Conservation (phyloP, 495 filamentous ascomycete species). For the Aspergillus carlsbadensis region DNA sequence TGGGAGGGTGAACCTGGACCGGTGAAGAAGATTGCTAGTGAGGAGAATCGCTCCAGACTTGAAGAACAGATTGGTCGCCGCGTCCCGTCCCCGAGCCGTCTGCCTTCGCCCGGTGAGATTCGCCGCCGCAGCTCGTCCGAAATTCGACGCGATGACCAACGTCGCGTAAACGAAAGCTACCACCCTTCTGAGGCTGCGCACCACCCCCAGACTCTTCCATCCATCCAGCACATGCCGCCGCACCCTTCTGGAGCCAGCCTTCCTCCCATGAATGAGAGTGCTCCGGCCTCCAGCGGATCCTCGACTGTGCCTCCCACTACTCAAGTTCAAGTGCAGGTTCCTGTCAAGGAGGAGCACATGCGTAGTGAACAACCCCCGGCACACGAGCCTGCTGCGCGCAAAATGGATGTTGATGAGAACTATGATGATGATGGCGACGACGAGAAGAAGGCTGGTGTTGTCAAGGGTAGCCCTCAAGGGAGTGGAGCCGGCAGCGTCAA, state of each 20-base stretch:
- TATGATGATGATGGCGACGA: slow-evolving; percentile 89
- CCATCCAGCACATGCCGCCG: slow-evolving; percentile 71
- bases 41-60: slow-evolving; percentile 81
- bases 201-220: slow-evolving; percentile 71
- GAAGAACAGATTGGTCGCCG: slow-evolving; percentile 81
- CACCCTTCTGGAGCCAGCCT: slow-evolving; percentile 48
- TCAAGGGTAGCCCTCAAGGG: slow-evolving; percentile 45
- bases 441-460: slow-evolving; percentile 60
- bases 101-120: slow-evolving; percentile 63
- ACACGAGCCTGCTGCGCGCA: slow-evolving; percentile 80
- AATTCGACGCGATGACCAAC: slow-evolving; percentile 65
- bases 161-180: slow-evolving; percentile 71
- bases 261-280: slow-evolving; percentile 56
- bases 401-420: slow-evolving; percentile 96
- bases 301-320: slow-evolving; percentile 47
- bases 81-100: slow-evolving; percentile 59
- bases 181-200: slow-evolving; percentile 90
- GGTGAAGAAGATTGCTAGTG: slow-evolving; percentile 80
- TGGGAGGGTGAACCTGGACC: slow-evolving; percentile 76
- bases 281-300: slow-evolving; percentile 62
- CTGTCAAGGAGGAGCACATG: slow-evolving; percentile 45
- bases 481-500: slow-evolving; percentile 33
- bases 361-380: slow-evolving; percentile 57
- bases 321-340: slow-evolving; percentile 38
- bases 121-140: slow-evolving; percentile 80